These are phyloP conservation scores for Emergomyces pasteurianus DNA, from an alignment of 2,329 filamentous ascomycete species.

Conservation along the genomic window DNA sequence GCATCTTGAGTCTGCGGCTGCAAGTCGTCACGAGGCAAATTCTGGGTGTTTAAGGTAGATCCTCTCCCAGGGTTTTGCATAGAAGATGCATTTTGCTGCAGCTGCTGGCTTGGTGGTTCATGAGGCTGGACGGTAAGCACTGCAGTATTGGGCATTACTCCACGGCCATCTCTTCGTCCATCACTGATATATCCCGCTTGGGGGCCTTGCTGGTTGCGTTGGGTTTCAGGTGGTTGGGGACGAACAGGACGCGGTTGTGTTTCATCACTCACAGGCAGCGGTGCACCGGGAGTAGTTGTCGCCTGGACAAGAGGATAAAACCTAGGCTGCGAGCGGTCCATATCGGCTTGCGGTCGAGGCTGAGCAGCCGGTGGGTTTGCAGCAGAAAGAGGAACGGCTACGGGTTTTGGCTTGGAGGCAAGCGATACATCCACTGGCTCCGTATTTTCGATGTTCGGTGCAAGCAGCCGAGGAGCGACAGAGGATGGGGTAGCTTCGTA, in stretches of 20 bases:
- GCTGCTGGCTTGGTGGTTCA: slow-evolving; percentile 5
- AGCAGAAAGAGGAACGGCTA: slow-evolving; percentile 15
- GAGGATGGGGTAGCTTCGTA: slow-evolving; percentile 35
- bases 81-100: neutral
- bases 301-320: slow-evolving; percentile 32
- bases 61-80: neutral
- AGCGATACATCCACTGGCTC: slow-evolving; percentile 22
- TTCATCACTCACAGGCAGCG: slow-evolving; percentile 24
- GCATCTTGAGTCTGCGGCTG: slow-evolving; percentile 3
- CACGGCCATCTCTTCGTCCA: slow-evolving; percentile 23
- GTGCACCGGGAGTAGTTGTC: slow-evolving; percentile 16
- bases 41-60: neutral
- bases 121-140: slow-evolving; percentile 1
- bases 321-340: slow-evolving; percentile 22
- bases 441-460: slow-evolving; percentile 29
- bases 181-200: slow-evolving; percentile 35
- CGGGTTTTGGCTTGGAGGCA: slow-evolving; percentile 21
- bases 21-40: neutral
- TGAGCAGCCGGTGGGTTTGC: slow-evolving; percentile 23
- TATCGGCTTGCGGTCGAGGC: slow-evolving; percentile 22
- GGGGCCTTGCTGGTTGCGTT: slow-evolving; percentile 28
- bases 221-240: slow-evolving; percentile 19
- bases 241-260: slow-evolving; percentile 20
- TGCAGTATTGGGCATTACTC: slow-evolving; percentile 6
- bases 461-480: slow-evolving; percentile 30